Base-by-base conservation (phyloP, 2,329 filamentous ascomycete genomes). In the Alternaria gaisen region DNA sequence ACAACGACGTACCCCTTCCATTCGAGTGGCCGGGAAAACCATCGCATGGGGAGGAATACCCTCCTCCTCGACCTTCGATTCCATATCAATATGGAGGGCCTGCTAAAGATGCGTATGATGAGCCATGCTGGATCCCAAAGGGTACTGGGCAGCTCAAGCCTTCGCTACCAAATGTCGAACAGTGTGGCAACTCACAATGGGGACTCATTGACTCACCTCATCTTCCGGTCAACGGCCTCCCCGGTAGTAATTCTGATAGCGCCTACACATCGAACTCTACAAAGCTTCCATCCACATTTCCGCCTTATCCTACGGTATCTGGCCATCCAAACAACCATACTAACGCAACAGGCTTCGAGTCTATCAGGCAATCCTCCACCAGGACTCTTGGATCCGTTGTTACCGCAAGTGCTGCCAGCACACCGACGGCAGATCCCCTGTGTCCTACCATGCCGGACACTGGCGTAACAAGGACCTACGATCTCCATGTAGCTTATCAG, bases 371-470 rank as follows among this genome's bases (percentile, higher is more conserved):
- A 41, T 64, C 46, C 51, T 48, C 32, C 16, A 38, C 46, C 4
- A 18, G 46, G 20, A 43, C 26, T 32, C 40, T 44, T n/a, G 36
- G 18, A 3, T 14, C 51, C 20, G 26, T 44, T 8, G 20, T 32
- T 24, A 34, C 51, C 20, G 40, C 20, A 7, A 34, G 40, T 32
- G 38, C 51, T 14, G 51, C 40, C 28, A 57, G 48, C 43, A 68
- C 63, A 11, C 63, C 68, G 1, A 53, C 42, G 18, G 52, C 53
- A 40, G 62, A 61, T 32, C 56, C 60, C 40, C 56, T 53, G 28
- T 74, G 67, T 56, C 69, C 67, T 2, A 65, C 52, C 16, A 74
- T 77, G 65, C 75, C 75, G 5, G 65, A 78, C 30, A 77, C 75
- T 26, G 72, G 74, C 46, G 67, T 77, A 1, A 77, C 74, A 4